Evolutionary conservation across 805 yeast species (phyloP).

Genomic region (Candida yuanshanica): DNA sequence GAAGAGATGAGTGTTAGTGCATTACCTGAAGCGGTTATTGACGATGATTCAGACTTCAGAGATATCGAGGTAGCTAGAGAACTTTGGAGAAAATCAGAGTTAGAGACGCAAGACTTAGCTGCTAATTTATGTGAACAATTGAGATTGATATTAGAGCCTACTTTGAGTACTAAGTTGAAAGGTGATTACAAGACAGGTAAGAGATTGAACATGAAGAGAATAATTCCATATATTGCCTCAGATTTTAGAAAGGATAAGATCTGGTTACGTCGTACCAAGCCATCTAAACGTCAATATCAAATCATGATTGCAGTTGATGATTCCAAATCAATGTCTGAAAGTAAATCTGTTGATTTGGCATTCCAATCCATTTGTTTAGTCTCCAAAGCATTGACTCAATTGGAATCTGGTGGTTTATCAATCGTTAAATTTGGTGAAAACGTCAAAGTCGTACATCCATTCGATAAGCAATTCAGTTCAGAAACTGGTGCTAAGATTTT

Average conservation of each 20-base stretch:
- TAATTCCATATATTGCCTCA: slow-evolving; percentile 95
- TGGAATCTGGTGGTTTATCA: slow-evolving; percentile 91
- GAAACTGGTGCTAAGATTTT: slow-evolving; percentile 81
- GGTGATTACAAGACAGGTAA: slow-evolving; percentile 99
- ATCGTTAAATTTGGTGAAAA: slow-evolving; percentile 87
- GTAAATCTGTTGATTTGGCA: slow-evolving; percentile 84
- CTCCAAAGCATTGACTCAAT: slow-evolving; percentile 85
- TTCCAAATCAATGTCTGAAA: slow-evolving; percentile 95
- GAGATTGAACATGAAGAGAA: slow-evolving; percentile 93
- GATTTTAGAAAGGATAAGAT: slow-evolving; percentile 96
- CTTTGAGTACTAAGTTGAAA: slow-evolving; percentile 86
- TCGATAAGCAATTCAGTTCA: slow-evolving; percentile 75
- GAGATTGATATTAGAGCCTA: slow-evolving; percentile 89
- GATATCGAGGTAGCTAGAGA: slow-evolving; percentile 61
- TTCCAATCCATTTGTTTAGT: slow-evolving; percentile 93
- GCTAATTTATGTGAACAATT: slow-evolving; percentile 88
- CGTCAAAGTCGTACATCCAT: slow-evolving; percentile 81
- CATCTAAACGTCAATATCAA: slow-evolving; percentile 95
- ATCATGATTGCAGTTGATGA: slow-evolving; percentile 97
- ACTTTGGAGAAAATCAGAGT: slow-evolving; percentile 79
- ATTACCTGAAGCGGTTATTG: slow-evolving; percentile 19
- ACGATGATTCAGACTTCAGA: slow-evolving; percentile 35
- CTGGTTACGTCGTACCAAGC: slow-evolving; percentile 96
- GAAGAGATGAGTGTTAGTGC: slow-evolving; percentile 19
- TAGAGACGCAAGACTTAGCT: slow-evolving; percentile 82